phyloP scores from a whole-genome alignment of 2,329 filamentous ascomycete genomes.

The Mycosphaerella sp. region DNA sequence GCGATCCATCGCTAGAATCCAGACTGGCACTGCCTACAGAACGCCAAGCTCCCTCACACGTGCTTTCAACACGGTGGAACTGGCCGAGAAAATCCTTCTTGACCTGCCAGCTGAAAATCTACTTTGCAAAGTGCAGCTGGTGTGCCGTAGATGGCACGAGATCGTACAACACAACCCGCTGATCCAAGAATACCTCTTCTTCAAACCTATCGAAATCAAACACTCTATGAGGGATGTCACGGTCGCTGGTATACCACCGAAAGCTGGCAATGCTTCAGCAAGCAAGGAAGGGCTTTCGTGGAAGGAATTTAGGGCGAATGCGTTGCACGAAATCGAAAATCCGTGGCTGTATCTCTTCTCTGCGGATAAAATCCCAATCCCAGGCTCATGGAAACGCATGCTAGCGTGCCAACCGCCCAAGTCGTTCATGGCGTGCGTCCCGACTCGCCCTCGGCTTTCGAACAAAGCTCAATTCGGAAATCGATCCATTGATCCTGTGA shows the following conservation, averaged over 20 bases:
- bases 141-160: constrained; percentile 7
- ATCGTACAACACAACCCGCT: background rate
- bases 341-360: constrained; percentile 4
- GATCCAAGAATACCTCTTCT: constrained; percentile 3
- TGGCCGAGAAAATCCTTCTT: constrained; percentile 9
- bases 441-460: background rate
- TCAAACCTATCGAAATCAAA: background rate
- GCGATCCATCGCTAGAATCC: background rate
- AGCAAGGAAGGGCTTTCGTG: background rate
- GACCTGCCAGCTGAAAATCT: constrained; percentile 8
- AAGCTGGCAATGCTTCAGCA: too few relatives aligned
- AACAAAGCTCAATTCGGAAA: background rate
- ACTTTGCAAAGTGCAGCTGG: constrained; percentile 3
- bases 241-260: too few relatives aligned
- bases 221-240: too few relatives aligned
- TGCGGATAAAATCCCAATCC: background rate
- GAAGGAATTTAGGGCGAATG: background rate
- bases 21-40: background rate
- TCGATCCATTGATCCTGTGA: background rate
- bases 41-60: background rate
- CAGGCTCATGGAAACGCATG: constrained; percentile 3
- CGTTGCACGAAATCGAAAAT: background rate
- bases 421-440: background rate
- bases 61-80: constrained; percentile 8
- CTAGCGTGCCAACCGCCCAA: background rate